phyloP scores from a whole-genome alignment of 2,329 filamentous ascomycete species.

The Magnaporthales sp. region DNA sequence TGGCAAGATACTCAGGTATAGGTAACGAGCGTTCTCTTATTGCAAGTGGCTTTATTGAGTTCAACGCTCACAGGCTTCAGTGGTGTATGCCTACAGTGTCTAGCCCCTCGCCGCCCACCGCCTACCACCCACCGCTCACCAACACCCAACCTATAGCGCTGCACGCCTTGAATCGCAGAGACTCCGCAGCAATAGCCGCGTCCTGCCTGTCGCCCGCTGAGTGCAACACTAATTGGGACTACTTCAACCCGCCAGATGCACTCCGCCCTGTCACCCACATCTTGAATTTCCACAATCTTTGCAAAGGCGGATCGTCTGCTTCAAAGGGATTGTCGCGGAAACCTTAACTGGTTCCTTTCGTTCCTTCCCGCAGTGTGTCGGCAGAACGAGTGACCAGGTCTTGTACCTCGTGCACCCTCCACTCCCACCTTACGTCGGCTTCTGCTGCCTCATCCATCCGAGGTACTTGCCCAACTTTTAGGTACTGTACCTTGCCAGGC shows the following conservation, averaged over 20 bases:
- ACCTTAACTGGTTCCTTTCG: conserved; percentile 1
- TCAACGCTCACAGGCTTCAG: not conserved
- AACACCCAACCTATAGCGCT: not conserved
- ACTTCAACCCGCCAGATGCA: conserved; percentile 4
- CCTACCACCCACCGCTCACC: not conserved
- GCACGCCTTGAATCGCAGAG: not conserved
- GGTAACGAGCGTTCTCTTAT: not conserved
- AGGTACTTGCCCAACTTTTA: not conserved
- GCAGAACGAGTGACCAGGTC: conserved; percentile 4
- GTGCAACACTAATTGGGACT: not conserved
- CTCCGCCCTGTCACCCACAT: not conserved
- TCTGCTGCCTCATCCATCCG: not conserved
- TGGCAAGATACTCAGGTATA: not conserved
- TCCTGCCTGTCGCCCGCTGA: not conserved
- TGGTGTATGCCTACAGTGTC: not conserved
- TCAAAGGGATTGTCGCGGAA: not conserved
- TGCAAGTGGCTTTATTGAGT: not conserved
- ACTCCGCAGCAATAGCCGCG: not conserved
- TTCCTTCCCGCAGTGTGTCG: not conserved
- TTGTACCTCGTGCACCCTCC: conserved; percentile 2
- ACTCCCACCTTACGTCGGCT: not conserved
- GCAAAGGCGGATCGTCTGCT: not conserved
- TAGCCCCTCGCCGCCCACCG: not conserved
- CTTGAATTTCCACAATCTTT: conserved; percentile 1
- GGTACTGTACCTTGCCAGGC: not conserved